A percentile compares a stretch with the other conserved stretches of the same genome.
These are phyloP conservation scores for Exophiala lecanii-corni DNA, from an alignment of 2,329 filamentous ascomycete genomes.

Conservation along the genomic window DNA sequence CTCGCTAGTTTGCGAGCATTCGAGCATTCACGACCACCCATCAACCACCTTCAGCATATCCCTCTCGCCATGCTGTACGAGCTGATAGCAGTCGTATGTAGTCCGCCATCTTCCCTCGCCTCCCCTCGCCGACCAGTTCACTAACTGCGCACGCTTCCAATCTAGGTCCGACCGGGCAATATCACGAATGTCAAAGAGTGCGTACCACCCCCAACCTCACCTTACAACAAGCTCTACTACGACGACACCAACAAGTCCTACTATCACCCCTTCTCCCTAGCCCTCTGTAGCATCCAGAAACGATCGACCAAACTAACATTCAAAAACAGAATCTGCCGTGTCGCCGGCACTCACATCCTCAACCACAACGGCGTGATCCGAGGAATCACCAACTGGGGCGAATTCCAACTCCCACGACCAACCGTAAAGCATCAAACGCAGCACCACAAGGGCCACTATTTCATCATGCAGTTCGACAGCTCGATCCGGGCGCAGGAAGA, in stretches of 20 bases:
- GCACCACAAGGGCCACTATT: slow-evolving; percentile 87
- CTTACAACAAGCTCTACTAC: slow-evolving; percentile 2
- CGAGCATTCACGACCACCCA: no score
- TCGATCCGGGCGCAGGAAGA: slow-evolving; percentile 68
- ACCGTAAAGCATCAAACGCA: slow-evolving; percentile 75
- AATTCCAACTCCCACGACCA: slow-evolving; percentile 78
- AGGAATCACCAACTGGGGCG: slow-evolving; percentile 91
- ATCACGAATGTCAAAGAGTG: slow-evolving; percentile 94
- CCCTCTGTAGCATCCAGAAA: background rate
- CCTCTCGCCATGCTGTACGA: slow-evolving; percentile 79
- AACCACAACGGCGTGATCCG: slow-evolving; percentile 68
- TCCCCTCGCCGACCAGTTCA: no score
- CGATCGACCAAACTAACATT: slow-evolving; percentile 3
- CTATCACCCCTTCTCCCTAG: slow-evolving; percentile 4
- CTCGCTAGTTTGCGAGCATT: no score
- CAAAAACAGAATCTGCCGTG: slow-evolving; percentile 16
- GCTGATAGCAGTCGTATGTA: slow-evolving; percentile 83
- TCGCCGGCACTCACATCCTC: slow-evolving; percentile 16
- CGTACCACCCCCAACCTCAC: slow-evolving; percentile 32
- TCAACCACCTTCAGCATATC: background rate
- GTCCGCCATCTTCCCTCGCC: no score
- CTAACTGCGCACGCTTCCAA: no score
- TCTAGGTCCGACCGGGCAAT: slow-evolving; percentile 84
- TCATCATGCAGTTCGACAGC: slow-evolving; percentile 93
- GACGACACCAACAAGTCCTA: slow-evolving; percentile 11